Evolutionary conservation across 352 stramenopile genomes (phyloP).

Genomic region (Albugo laibachii): DNA sequence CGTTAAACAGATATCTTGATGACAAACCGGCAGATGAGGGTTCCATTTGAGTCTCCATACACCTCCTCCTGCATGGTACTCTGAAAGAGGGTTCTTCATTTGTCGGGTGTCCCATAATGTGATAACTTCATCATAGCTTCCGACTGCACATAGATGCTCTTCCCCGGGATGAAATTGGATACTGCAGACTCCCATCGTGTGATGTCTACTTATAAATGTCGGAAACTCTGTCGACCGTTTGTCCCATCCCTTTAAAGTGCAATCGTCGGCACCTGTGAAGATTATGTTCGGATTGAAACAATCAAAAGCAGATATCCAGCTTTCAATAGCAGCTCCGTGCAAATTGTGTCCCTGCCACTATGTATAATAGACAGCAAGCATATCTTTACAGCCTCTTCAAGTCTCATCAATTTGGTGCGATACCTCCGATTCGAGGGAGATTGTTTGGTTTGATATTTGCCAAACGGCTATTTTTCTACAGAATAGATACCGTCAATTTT

Average conservation of each 20-base stretch:
- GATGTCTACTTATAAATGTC: conserved; percentile 14
- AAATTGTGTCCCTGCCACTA: conserved; percentile 61
- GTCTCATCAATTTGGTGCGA: not conserved
- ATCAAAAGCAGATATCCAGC: conserved; percentile 69
- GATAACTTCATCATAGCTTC: conserved; percentile 70
- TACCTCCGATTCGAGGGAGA: conserved; percentile 24
- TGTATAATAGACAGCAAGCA: not conserved
- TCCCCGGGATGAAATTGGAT: conserved; percentile 65
- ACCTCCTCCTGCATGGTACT: conserved; percentile 30
- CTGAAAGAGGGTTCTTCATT: conserved; percentile 28
- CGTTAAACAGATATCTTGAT: not conserved
- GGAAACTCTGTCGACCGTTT: conserved; percentile 29
- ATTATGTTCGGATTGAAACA: conserved; percentile 53
- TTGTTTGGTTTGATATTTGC: conserved; percentile 14
- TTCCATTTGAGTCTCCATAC: conserved; percentile 79
- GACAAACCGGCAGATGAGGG: conserved; percentile 8
- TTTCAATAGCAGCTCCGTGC: conserved; percentile 56
- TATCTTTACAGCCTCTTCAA: no score
- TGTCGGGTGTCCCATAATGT: conserved; percentile 55
- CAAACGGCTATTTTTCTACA: conserved; percentile 35
- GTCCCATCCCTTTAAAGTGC: conserved; percentile 61
- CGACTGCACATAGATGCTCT: conserved; percentile 38
- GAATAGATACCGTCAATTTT: not conserved
- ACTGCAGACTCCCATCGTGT: conserved; percentile 70
- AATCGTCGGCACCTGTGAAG: conserved; percentile 67